Evolutionary conservation across 352 stramenopile genomes (phyloP), one percentile per base, ranked within the genome.

Genomic region (Globisporangium heterothallicum): DNA sequence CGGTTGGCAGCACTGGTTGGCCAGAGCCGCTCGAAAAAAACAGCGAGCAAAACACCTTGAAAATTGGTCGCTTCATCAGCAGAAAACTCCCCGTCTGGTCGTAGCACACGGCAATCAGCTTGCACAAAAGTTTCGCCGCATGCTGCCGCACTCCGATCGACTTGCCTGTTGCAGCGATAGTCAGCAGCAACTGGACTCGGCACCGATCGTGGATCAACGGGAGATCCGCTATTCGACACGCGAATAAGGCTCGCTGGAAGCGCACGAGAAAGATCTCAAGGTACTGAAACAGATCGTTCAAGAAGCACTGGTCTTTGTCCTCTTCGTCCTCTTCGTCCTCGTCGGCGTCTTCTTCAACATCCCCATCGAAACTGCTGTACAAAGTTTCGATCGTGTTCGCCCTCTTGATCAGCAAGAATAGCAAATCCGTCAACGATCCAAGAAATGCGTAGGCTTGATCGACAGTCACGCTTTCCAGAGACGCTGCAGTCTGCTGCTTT

Each of bases 21-120:
- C 4, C 52, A 29, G 3, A 40, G 19, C 9, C 25, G 22, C 22
- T 49, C 0, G 67, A 63, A 43, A 85, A 88, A 41, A 84, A 84
- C 1, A 68, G 52, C 0, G 47, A 32, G 10, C 66, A 81, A 10
- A 86, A 52, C 0, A 82, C 72, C 16, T 74, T 74, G 26, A 81
- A 36, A 3, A 86, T 57, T 18, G 72, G 59, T 18, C 59, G 55
- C 22, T 78, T 78, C 4, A 92, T 32, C 4, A 85, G 56, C 30
- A 68, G 43, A 50, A 88, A 87, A 43, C 72, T 86, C 1, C 78
- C 81, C 0, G 70, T 85, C 53, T 89, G 78, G 6, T 73, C 64
- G 42, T 81, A 89, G 53, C 74, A 81, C 12, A 77, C 64, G 0
- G 47, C 49, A 3, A 77, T 38, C n/a, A 92, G 60, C 5, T 65